These are phyloP conservation scores for Pseudonectria foliicola DNA, from an alignment of 2,329 filamentous ascomycete genomes.

Conservation along the genomic window DNA sequence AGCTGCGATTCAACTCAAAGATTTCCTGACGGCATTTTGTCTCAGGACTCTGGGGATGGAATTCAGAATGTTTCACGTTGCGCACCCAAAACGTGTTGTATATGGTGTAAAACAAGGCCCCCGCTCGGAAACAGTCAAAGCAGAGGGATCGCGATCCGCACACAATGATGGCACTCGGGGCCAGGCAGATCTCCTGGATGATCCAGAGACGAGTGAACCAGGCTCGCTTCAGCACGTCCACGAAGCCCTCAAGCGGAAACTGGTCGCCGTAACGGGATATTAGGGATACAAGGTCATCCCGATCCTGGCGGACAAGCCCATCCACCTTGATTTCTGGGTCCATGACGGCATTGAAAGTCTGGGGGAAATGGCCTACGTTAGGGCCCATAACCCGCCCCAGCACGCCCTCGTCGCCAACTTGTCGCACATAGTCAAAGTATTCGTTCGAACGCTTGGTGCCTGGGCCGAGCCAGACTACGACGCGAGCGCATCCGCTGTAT, in stretches of 20 bases:
- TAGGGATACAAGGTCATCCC: slow-evolving; percentile 20
- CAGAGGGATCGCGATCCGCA: slow-evolving; percentile 21
- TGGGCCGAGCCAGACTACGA: slow-evolving; percentile 24
- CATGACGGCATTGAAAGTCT: slow-evolving; percentile 25
- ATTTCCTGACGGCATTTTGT: slow-evolving; percentile 11
- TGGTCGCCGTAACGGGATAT: slow-evolving; percentile 12
- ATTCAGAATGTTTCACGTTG: slow-evolving; percentile 2
- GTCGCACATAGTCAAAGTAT: slow-evolving; percentile 13
- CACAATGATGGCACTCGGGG: slow-evolving; percentile 15
- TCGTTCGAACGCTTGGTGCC: slow-evolving; percentile 12
- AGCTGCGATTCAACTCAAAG: slow-evolving; percentile 12
- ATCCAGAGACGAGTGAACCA: slow-evolving; percentile 30
- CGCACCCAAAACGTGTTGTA: slow-evolving; percentile 24
- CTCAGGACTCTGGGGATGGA: slow-evolving; percentile 7
- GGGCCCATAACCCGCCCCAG: slow-evolving; percentile 19
- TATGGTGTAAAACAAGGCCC: slow-evolving; percentile 22
- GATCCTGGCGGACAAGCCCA: slow-evolving; percentile 15
- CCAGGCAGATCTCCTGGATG: slow-evolving; percentile 27
- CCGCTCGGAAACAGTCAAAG: slow-evolving; percentile 20
- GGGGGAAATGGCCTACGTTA: slow-evolving; percentile 12
- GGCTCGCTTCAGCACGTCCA: slow-evolving; percentile 19
- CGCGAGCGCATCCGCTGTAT: slow-evolving; percentile 16
- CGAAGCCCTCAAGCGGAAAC: slow-evolving; percentile 21
- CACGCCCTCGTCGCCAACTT: slow-evolving; percentile 14
- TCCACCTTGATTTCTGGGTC: slow-evolving; percentile 12